Evolutionary conservation across 1,284 basidiomycete genomes (phyloP).

Genomic region (Sparassis latifolia): DNA sequence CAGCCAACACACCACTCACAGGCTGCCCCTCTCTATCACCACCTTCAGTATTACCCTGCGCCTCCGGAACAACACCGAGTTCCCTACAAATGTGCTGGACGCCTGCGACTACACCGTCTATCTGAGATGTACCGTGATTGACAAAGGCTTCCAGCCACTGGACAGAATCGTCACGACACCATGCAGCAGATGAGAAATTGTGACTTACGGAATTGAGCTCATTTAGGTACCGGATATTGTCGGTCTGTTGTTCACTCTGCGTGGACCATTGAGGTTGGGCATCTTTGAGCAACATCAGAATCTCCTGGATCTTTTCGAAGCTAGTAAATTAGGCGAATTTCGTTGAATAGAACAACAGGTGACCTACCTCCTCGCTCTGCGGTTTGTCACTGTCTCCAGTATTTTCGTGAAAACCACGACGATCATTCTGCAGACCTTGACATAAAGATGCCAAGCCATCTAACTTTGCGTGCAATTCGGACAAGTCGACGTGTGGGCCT

Average conservation of each 20-base stretch:
- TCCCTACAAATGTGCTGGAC: constrained; percentile 56
- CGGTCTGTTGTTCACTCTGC: constrained; percentile 56
- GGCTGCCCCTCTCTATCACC: constrained; percentile 3
- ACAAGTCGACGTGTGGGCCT: neutral
- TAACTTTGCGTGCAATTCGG: constrained; percentile 19
- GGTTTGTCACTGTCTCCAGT: too few relatives aligned
- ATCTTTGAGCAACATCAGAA: constrained; percentile 38
- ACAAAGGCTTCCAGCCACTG: constrained; percentile 84
- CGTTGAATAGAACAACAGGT: too few relatives aligned
- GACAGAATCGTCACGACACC: neutral
- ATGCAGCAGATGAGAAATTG: neutral
- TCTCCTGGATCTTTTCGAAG: constrained; percentile 31
- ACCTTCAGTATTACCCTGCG: constrained; percentile 9
- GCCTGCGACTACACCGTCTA: constrained; percentile 53
- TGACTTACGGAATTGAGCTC: constrained; percentile 58
- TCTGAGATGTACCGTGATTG: constrained; percentile 63
- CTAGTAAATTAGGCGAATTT: too few relatives aligned
- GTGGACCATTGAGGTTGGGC: constrained; percentile 40
- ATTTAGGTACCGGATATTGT: constrained; percentile 67
- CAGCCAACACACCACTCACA: constrained; percentile 26
- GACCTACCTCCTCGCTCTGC: too few relatives aligned
- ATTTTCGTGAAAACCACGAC: neutral
- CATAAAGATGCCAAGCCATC: constrained; percentile 18
- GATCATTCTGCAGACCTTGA: constrained; percentile 3
- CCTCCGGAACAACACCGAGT: constrained; percentile 31